Percentiles rank a stretch among this genome's conserved stretches.
phyloP scores from a whole-genome alignment of 2,329 filamentous ascomycete genomes.

The Bipolaris bicolor region DNA sequence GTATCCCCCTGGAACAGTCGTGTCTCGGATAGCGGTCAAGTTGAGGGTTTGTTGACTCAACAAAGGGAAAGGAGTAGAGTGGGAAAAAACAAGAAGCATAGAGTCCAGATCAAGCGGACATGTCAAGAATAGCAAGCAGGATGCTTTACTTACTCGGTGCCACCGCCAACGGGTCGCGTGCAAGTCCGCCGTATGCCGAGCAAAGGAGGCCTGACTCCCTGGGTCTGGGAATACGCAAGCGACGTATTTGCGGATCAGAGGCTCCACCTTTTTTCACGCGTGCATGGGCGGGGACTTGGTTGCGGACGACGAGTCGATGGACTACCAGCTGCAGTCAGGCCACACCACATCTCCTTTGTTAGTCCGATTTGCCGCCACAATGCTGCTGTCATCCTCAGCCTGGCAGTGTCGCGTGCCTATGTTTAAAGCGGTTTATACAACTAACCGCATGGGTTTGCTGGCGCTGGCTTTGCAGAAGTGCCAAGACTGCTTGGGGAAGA shows the following conservation, averaged over 20 bases:
- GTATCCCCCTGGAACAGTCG: not conserved
- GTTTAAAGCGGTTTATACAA: not conserved
- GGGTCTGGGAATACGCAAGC: conserved; percentile 2
- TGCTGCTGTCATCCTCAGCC: conserved; percentile 3
- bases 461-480: not conserved
- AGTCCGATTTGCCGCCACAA: not conserved
- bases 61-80: conserved; percentile 8
- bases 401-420: not conserved
- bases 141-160: conserved; percentile 11
- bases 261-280: conserved; percentile 9
- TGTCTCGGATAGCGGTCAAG: not conserved
- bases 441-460: not conserved
- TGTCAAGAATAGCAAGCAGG: not conserved
- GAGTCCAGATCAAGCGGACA: conserved; percentile 3
- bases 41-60: not conserved
- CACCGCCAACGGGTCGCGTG: conserved; percentile 11
- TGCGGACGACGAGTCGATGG: not conserved
- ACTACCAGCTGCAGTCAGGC: too few species aligned
- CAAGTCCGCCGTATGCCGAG: conserved; percentile 10
- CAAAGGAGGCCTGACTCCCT: conserved; percentile 11
- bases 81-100: conserved; percentile 8
- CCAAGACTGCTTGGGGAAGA: not conserved
- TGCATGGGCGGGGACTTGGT: conserved; percentile 3
- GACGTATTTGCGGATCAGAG: conserved; percentile 12
- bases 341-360: too few species aligned